Percentiles rank a stretch among this genome's conserved stretches.
phyloP scores from a whole-genome alignment of 208 protist genomes.

The Trypanosoma congolense region DNA sequence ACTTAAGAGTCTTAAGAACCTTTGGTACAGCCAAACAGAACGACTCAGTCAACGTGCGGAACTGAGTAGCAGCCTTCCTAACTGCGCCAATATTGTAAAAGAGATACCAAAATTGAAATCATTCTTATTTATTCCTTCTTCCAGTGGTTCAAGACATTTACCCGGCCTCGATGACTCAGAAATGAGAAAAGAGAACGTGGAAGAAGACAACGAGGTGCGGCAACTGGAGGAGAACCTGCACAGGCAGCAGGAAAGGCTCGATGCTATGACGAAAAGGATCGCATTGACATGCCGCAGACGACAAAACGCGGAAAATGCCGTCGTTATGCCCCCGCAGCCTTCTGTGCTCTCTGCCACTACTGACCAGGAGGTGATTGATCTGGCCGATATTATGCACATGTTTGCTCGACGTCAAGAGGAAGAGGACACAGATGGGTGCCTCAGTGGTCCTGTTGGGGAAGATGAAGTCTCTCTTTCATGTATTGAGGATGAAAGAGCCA shows the following conservation, averaged over 20 bases:
- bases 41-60: conserved; percentile 29
- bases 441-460: neutral
- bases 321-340: conserved; percentile 37
- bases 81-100: neutral
- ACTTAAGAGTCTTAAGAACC: conserved; percentile 38
- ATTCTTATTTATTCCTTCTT: too few relatives aligned
- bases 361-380: conserved; percentile 57
- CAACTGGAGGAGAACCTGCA: conserved; percentile 33
- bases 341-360: conserved; percentile 40
- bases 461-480: neutral
- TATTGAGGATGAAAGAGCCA: neutral
- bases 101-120: too few relatives aligned
- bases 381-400: conserved; percentile 44
- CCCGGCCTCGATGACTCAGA: neutral
- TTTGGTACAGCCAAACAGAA: conserved; percentile 46
- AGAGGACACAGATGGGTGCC: neutral
- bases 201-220: conserved; percentile 26
- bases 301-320: neutral
- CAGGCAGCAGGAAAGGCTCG: conserved; percentile 38
- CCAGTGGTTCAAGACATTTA: too few relatives aligned
- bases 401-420: conserved; percentile 19
- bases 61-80: neutral
- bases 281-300: conserved; percentile 14
- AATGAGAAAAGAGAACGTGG: neutral
- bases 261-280: conserved; percentile 21